Base-by-base conservation (phyloP, 208 protist species). In the Acanthamoeba divionensis region DNA sequence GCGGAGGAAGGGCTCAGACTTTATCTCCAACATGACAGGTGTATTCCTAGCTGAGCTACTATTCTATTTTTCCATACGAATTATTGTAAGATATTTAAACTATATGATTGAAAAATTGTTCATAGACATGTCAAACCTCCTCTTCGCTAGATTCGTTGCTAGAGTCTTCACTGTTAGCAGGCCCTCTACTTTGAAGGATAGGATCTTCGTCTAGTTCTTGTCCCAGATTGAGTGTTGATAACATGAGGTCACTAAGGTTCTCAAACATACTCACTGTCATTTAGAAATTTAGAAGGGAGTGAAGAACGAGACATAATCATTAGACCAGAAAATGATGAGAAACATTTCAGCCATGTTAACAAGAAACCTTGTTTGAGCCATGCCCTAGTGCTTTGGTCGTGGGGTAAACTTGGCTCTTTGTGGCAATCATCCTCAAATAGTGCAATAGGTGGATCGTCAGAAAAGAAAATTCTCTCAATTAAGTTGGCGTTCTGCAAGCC, bases 291-390 rank as follows among this genome's bases (percentile, higher is more conserved):
- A 18, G 7, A 33, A 41, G 12, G 18, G 26, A 41, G 36, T 5
- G 36, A 41, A 41, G 36, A 41, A 41, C 36, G 36, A 44, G 9
- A 15, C 45, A 0, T 12, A 73, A 73, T 29, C 12, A 73, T 66
- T 66, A 12, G 12, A 79, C 33, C 1, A 79, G 38, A 79, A 26
- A 36, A 71, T 1, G 63, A n/a, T 41, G 26, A 18, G 24, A 31
- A 31, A 71, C 15, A n/a, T 41, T 41, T 41, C 36, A 6, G 5
- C 5, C 36, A 41, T 41, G 36, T 5, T 41, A 41, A n/a, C n/a
- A n/a, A n/a, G n/a, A n/a, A n/a, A 85, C 75, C 75, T 41, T 55
- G 75, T 44, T 85, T 85, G 50, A 85, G 75, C 75, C 75, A 85
- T 21, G 75, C 75, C 9, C 73, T 47, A 41, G 73, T 83, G 52